These are phyloP conservation scores for Aspergillus neotritici DNA, from an alignment of 2,329 filamentous ascomycete species.

Conservation along the genomic window DNA sequence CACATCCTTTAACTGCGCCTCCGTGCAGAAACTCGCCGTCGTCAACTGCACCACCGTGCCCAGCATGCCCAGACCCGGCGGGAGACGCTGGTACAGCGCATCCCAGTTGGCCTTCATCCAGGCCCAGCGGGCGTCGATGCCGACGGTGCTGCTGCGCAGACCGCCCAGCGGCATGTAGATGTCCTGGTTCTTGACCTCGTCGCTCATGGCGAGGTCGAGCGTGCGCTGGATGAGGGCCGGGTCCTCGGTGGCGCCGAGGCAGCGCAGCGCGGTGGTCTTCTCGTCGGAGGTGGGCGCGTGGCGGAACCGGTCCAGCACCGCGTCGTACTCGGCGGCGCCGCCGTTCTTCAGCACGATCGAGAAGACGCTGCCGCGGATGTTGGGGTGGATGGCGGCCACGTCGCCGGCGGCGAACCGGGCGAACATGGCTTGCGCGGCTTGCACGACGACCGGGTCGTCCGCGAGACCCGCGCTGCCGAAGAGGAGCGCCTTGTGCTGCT, in stretches of 20 bases:
- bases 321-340: constrained; percentile 78
- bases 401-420: constrained; percentile 76
- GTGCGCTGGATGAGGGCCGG: constrained; percentile 77
- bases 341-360: constrained; percentile 78
- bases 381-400: constrained; percentile 77
- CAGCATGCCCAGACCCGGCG: constrained; percentile 80
- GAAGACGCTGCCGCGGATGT: constrained; percentile 82
- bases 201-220: constrained; percentile 66
- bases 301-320: constrained; percentile 68
- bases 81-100: constrained; percentile 71
- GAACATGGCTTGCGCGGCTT: constrained; percentile 86
- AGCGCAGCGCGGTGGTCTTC: constrained; percentile 83
- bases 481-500: constrained; percentile 90
- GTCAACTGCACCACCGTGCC: constrained; percentile 77
- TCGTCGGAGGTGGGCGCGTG: constrained; percentile 74
- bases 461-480: constrained; percentile 77
- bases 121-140: constrained; percentile 71
- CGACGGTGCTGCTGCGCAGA: constrained; percentile 68
- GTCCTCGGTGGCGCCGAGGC: constrained; percentile 70
- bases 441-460: constrained; percentile 71
- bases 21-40: constrained; percentile 71
- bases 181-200: constrained; percentile 88
- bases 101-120: constrained; percentile 91
- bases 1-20: constrained; percentile 69
- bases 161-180: constrained; percentile 82